A percentile compares a stretch with the other conserved stretches of the same genome.
These are phyloP conservation scores for Eucalyptus curtisii DNA, from an alignment of 345 rosid genomes.

Conservation along the genomic window DNA sequence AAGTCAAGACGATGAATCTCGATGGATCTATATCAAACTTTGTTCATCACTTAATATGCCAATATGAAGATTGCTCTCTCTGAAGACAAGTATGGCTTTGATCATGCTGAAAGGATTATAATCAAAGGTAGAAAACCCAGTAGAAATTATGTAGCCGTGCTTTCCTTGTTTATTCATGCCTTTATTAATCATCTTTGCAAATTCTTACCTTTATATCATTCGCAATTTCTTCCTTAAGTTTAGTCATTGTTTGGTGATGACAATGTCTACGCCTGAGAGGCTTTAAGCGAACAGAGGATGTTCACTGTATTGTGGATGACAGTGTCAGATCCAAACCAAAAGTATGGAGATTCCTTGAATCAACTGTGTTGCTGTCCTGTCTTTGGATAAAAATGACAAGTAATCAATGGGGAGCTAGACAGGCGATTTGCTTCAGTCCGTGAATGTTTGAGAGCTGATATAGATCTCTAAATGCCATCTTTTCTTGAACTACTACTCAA, in stretches of 20 bases:
- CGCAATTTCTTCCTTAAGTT: neutral
- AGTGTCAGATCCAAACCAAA: neutral
- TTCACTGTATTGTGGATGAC: rapidly evolving
- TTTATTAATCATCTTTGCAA: neutral
- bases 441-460: neutral
- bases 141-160: rapidly evolving
- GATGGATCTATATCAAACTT: too few relatives aligned
- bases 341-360: neutral
- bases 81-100: neutral
- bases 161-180: neutral
- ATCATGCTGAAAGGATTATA: neutral
- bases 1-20: neutral
- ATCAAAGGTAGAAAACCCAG: neutral
- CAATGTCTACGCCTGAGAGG: neutral
- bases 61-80: neutral
- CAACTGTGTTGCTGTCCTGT: neutral
- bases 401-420: neutral
- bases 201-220: neutral
- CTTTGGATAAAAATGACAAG: neutral
- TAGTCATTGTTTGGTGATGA: neutral
- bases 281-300: neutral
- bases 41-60: neutral
- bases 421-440: neutral
- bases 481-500: too few relatives aligned
- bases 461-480: too few relatives aligned